Base-by-base conservation (phyloP, 148 eudicot species). In the Pharnaceum exiguum region DNA sequence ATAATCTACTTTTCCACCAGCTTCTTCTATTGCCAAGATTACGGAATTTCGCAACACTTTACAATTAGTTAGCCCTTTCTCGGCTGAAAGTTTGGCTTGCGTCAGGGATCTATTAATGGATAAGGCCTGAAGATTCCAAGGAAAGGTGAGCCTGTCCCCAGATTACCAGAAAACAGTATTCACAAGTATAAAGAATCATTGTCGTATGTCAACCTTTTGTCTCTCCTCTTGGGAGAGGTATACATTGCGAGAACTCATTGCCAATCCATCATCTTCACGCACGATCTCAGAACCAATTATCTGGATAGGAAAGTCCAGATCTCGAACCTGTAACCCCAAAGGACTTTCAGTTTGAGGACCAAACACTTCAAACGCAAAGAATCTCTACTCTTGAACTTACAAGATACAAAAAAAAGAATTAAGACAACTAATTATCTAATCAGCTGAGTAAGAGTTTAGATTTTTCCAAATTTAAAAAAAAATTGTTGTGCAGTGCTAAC, bases 221-320 rank as follows among this genome's bases (percentile, higher is more conserved):
- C 99, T 79, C 37, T 93, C 85, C 44, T 83, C 72, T 1, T 83
- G 72, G 45, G 95, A 83, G 28, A 93, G 85, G 69, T 71, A 85
- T 33, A 89, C 91, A 55, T 93, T 93, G 25, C 96, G 88, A 31
- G 99, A 89, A 70, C 99, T 93, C 95, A 85, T 88, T 30, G 99
- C 99, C 29, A 93, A 86, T 28, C 99, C 99, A 73, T 89, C 96
- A 31, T 71, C 79, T 25, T 82, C 96, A 29, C 99, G 84, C 26
- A 74, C 67, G 38, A 93, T 73, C 60, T 93, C 95, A 37, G 83
- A 74, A 37, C 96, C 99, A 7, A 93, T 70, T 47, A 93, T 62
- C 68, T 69, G 60, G 67, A 83, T 66, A 24, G 83, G 58, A 55
- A 83, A 83, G 65, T 93, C 99, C 53, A 93, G 86, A 79, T 93